phyloP scores from a whole-genome alignment of 2,329 filamentous ascomycete genomes.

The Aspergillus luchuensis region DNA sequence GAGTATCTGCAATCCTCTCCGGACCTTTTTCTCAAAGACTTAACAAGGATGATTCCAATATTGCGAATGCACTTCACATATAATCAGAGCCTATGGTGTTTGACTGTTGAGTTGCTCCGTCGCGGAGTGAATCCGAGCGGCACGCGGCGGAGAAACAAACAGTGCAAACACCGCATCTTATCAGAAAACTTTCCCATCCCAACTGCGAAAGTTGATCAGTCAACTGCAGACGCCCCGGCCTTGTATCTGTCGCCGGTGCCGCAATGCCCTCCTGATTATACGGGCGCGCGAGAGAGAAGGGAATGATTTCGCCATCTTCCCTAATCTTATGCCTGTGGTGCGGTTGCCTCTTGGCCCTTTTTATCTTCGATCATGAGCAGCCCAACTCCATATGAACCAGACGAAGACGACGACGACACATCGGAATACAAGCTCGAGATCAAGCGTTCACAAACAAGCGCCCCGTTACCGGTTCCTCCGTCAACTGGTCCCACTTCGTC shows the following conservation, averaged over 20 bases:
- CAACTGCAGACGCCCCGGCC: background rate
- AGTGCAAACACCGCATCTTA: slow-evolving; percentile 40
- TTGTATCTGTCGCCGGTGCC: background rate
- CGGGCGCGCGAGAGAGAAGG: background rate
- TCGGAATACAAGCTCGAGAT: slow-evolving; percentile 22
- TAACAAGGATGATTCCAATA: too few species aligned
- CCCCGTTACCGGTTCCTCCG: background rate
- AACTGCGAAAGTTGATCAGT: background rate
- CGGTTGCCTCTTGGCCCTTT: slow-evolving; percentile 45
- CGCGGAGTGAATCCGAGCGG: background rate
- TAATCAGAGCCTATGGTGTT: background rate
- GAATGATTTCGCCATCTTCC: slow-evolving; percentile 28
- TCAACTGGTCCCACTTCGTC: background rate
- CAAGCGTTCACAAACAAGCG: slow-evolving; percentile 11
- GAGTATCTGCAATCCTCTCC: too few species aligned
- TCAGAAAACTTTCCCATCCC: slow-evolving; percentile 19
- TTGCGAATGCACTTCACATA: background rate
- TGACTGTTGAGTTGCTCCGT: background rate
- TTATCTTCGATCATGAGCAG: slow-evolving; percentile 52
- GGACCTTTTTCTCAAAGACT: too few species aligned
- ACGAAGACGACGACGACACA: slow-evolving; percentile 32
- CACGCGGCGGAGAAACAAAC: slow-evolving; percentile 31
- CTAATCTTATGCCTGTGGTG: slow-evolving; percentile 26
- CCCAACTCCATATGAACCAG: slow-evolving; percentile 35
- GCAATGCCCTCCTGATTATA: background rate